Conservation (phyloP, 106 monocot species). For the Chionographis japonica region DNA sequence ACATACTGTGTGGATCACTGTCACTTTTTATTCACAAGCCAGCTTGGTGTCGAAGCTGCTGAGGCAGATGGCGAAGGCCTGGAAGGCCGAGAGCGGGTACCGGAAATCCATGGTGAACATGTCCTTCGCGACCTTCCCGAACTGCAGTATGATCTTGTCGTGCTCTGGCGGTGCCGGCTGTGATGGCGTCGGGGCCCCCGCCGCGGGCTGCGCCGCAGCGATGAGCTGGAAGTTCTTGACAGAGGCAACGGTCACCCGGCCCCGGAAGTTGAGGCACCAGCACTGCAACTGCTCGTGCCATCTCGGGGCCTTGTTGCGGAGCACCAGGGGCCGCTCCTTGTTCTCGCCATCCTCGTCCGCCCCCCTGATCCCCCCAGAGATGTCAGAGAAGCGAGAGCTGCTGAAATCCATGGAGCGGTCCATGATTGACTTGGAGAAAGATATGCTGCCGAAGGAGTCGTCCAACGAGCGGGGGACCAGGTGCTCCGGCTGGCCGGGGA, state of each 20-base stretch:
- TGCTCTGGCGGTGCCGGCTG: conserved; percentile 21
- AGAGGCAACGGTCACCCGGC: conserved; percentile 51
- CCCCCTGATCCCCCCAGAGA: neutral
- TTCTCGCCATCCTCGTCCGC: neutral
- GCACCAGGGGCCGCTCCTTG: conserved; percentile 33
- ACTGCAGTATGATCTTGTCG: conserved; percentile 40
- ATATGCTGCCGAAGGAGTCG: conserved; percentile 22
- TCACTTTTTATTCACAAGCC: conserved; percentile 32
- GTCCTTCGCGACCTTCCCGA: conserved; percentile 37
- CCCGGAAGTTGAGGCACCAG: conserved; percentile 66
- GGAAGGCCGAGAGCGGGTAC: conserved; percentile 34
- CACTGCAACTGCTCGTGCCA: conserved; percentile 69
- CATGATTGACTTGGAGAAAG: conserved; percentile 22
- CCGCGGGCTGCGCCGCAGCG: conserved; percentile 14
- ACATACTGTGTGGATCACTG: neutral
- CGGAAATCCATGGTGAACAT: conserved; percentile 47
- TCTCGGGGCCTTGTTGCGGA: conserved; percentile 51
- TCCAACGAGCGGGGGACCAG: conserved; percentile 25
- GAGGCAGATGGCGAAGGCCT: conserved; percentile 40
- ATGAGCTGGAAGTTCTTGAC: conserved; percentile 65
- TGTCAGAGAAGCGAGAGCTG: conserved; percentile 18
- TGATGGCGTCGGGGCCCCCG: conserved; percentile 16
- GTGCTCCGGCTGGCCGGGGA: conserved; percentile 31
- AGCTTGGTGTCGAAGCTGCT: conserved; percentile 44
- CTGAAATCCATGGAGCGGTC: conserved; percentile 24